Base-by-base conservation (phyloP, 805 yeast species). In the Hanseniaspora opuntiae region DNA sequence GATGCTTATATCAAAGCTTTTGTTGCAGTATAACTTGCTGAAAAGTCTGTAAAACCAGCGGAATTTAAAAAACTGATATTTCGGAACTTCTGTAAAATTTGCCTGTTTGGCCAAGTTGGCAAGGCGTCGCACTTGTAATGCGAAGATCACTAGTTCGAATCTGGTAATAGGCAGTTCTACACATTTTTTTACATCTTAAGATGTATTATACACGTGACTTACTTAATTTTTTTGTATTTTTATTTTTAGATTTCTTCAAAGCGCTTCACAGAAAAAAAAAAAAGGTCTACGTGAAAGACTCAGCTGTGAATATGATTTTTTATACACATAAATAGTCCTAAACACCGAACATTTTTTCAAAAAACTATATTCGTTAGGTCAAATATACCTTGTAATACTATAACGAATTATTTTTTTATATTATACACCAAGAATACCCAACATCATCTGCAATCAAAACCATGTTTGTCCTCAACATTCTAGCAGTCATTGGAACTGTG, bases 121-220 rank as follows among this genome's bases (percentile, higher is more conserved):
- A 86, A 93, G 86, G 95, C 95, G 95, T 84, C 84, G 95, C 96
- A 86, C 96, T 86, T 86, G 96, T 86, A 86, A 84, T 84, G 94
- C 93, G 82, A 83, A 83, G 90, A 88, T 84, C 90, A 87, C 86
- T 82, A 82, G 88, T 82, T 82, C 87, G 81, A 82, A 79, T 80
- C 87, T 81, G 86, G 84, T 84, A 81, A 76, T 78, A 70, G 86
- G 86, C 86, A 79, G 36, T 25, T 8, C 9, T 25, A 25, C 28
- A 25, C 9, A 7, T 56, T 60, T 53, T 59, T 68, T 64, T 57
- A 22, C 6, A 11, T 11, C 2, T 30, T 28, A 1, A 16, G 19
- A 8, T 4, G 28, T 8, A 17, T 22, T 8, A 1, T 10, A 12
- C 44, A 40, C 25, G 44, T 22, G 42, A 25, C 9, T 25, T 25